phyloP scores from a whole-genome alignment of 129 eudicot genomes.

The Erigeron canadensis region DNA sequence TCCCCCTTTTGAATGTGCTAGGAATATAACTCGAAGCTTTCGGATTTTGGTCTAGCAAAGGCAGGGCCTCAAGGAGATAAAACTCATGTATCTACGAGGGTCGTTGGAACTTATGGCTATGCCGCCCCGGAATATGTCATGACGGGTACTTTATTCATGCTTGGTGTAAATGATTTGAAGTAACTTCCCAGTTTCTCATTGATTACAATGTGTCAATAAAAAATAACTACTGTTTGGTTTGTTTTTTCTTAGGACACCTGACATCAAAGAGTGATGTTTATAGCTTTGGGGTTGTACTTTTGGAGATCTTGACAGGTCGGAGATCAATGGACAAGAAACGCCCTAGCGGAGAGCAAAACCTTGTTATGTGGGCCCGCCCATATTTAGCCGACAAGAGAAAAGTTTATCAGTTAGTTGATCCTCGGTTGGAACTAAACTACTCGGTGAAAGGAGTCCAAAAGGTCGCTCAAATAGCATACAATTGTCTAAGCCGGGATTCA shows the following conservation, averaged over 20 bases:
- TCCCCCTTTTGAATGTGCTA: slow-evolving; percentile 8
- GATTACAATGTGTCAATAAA: no score
- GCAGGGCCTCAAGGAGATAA: slow-evolving; percentile 99
- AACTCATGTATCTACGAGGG: slow-evolving; percentile 95
- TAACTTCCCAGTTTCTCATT: background rate
- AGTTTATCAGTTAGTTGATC: slow-evolving; percentile 80
- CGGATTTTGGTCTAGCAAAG: slow-evolving; percentile 97
- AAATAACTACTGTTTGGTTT: no score
- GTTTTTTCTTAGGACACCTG: slow-evolving; percentile 65
- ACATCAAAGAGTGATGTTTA: slow-evolving; percentile 88
- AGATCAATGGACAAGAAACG: slow-evolving; percentile 97
- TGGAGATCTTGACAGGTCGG: slow-evolving; percentile 92
- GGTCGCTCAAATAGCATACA: slow-evolving; percentile 72
- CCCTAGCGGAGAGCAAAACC: slow-evolving; percentile 90
- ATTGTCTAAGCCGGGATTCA: slow-evolving; percentile 77
- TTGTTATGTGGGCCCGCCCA: slow-evolving; percentile 93
- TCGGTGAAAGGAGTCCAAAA: slow-evolving; percentile 93
- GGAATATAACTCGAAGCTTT: slow-evolving; percentile 94
- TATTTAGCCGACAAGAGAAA: slow-evolving; percentile 83
- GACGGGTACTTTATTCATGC: slow-evolving; percentile 67
- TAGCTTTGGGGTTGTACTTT: slow-evolving; percentile 89
- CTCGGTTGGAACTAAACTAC: slow-evolving; percentile 88
- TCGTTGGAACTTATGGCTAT: slow-evolving; percentile 93
- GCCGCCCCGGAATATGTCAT: slow-evolving; percentile 98
- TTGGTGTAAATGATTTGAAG: background rate